phyloP scores from a whole-genome alignment of 345 rosid species.

The Eucalyptus melliodora region DNA sequence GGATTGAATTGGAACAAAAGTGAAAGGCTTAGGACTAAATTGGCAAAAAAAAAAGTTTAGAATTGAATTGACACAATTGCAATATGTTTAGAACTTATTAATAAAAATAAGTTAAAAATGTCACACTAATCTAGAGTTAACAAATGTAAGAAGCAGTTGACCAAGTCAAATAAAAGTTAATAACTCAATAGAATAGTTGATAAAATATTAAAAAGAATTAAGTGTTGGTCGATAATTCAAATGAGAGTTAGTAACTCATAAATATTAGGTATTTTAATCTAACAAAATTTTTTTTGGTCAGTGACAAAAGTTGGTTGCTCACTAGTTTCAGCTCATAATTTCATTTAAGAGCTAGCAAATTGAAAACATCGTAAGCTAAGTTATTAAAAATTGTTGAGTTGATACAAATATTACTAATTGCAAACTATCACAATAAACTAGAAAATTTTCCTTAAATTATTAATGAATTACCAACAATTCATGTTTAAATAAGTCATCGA shows the following conservation, averaged over 20 bases:
- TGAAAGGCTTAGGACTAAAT: too few species aligned
- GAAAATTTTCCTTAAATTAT: background rate
- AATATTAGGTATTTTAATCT: background rate
- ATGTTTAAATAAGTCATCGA: background rate
- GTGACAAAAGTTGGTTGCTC: background rate
- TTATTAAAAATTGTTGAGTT: background rate
- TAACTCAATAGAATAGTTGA: background rate
- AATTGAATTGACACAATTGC: too few species aligned
- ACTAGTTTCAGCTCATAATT: background rate
- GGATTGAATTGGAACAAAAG: too few species aligned
- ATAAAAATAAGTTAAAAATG: too few species aligned
- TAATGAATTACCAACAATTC: background rate
- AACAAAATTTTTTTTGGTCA: too few species aligned
- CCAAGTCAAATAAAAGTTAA: background rate
- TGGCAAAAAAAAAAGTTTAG: too few species aligned
- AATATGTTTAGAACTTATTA: too few species aligned
- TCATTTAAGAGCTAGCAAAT: background rate
- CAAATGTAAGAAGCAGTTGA: background rate
- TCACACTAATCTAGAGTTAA: background rate
- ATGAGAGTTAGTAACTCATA: too few species aligned
- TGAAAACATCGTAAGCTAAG: background rate
- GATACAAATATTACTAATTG: background rate
- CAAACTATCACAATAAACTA: background rate
- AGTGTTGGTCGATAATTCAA: background rate
- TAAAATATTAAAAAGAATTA: background rate